Base-by-base conservation (phyloP, 495 filamentous ascomycete genomes). In the Neurospora sp. region DNA sequence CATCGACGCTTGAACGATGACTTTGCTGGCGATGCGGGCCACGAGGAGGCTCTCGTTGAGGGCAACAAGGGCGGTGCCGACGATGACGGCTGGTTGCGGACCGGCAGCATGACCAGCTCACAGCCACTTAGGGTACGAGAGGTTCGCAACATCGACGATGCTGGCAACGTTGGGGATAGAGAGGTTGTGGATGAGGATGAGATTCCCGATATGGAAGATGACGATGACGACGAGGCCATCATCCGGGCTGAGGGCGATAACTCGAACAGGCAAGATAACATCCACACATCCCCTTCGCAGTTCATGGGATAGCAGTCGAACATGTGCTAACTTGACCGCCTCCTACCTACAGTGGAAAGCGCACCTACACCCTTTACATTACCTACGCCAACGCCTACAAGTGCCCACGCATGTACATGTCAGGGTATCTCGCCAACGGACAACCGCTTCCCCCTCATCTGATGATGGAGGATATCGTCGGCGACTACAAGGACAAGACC, bases 401-500 rank as follows among this genome's bases (percentile, higher is more conserved):
- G 71, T 97, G 95, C 42, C 96, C 96, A 0, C 94, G 96, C 40
- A 89, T 98, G 79, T 99, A 97, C 83, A 88, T 99, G 73, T 95
- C 93, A 6, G 96, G 96, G 72, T 97, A 97, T 80, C 85, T 88
- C 4, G 87, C 91, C n/a, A 87, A 89, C 71, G 91, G 92, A 31
- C 89, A 93, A 74, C 94, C 97, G 6, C 92, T 98, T 35, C 87
- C 92, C 7, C 96, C 96, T 3, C 88, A 91, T 35, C 86, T 91
- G 35, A 98, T 99, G 96, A 97, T 98, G 92, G 96, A 99, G 79
- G 96, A 99, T 77, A 98, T 99, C 77, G 92, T 98, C 39, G 95
- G 96, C 77, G 96, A 99, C 86, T 99, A 99, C 86, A 97, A 97
- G 79, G 95, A 98, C 83, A 99, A 99, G 85, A 99, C 96, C 8